Evolutionary conservation across 2,329 filamentous ascomycete genomes (phyloP).

Genomic region (Colletotrichum truncatum): DNA sequence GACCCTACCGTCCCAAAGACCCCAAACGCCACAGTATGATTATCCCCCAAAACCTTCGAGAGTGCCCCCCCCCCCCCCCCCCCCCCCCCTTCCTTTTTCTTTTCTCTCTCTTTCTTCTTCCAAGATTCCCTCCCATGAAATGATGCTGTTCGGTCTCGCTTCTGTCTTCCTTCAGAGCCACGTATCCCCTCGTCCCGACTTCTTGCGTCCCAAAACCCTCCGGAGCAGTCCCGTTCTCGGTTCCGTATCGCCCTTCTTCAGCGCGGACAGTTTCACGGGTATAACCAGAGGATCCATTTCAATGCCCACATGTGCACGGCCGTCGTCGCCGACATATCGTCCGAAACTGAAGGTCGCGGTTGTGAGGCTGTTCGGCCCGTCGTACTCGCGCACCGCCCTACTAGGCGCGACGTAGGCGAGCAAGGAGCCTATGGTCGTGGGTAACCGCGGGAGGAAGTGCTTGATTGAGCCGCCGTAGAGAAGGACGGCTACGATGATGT

Average conservation of each 20-base stretch:
- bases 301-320: constrained; percentile 57
- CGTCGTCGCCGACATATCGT: constrained; percentile 56
- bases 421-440: constrained; percentile 57
- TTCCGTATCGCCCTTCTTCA: constrained; percentile 20
- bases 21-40: too few species aligned
- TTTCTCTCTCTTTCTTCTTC: too few species aligned
- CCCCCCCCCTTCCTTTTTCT: too few species aligned
- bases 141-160: neutral
- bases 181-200: neutral
- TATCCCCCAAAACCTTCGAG: too few species aligned
- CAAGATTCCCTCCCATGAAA: neutral
- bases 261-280: constrained; percentile 27
- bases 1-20: too few species aligned
- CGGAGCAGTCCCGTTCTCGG: neutral
- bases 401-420: constrained; percentile 59
- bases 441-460: constrained; percentile 58
- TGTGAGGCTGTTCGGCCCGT: neutral
- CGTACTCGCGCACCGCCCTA: constrained; percentile 45
- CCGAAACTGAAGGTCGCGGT: constrained; percentile 55
- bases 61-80: too few species aligned
- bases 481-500: constrained; percentile 49
- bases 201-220: neutral
- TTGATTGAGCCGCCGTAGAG: constrained; percentile 53
- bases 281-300: constrained; percentile 57
- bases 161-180: constrained; percentile 16